These are phyloP conservation scores for Chaetoceros muelleri DNA, from an alignment of 108 stramenopile species.

Conservation along the genomic window DNA sequence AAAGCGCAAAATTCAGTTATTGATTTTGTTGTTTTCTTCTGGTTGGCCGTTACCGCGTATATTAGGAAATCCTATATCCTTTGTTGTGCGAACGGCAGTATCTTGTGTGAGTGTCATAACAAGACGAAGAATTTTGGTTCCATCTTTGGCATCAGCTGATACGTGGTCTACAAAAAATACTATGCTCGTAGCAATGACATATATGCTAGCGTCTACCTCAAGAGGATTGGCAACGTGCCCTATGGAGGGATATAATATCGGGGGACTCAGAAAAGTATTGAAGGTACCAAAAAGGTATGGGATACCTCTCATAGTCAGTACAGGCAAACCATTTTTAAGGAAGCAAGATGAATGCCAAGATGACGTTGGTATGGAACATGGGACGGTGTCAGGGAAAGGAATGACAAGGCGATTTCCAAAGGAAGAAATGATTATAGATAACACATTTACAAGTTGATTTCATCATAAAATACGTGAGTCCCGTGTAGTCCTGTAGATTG, in stretches of 20 bases:
- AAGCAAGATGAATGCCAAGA: constrained; percentile 20
- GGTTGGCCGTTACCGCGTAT: constrained; percentile 67
- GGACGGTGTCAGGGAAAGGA: constrained; percentile 12
- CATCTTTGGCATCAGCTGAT: constrained; percentile 59
- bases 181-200: constrained; percentile 84
- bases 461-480: neutral
- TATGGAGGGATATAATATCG: constrained; percentile 79
- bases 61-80: constrained; percentile 43
- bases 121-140: constrained; percentile 35
- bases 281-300: constrained; percentile 50
- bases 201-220: constrained; percentile 73
- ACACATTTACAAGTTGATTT: neutral
- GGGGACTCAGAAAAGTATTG: constrained; percentile 49
- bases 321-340: constrained; percentile 34
- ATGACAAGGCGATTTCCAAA: constrained; percentile 34
- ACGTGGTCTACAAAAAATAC: constrained; percentile 88
- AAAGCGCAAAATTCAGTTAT: constrained; percentile 27
- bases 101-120: constrained; percentile 26
- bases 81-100: constrained; percentile 37
- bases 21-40: constrained; percentile 56
- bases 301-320: constrained; percentile 58
- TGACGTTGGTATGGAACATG: constrained; percentile 60
- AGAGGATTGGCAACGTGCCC: constrained; percentile 76
- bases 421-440: constrained; percentile 38
- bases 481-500: neutral